Base-by-base conservation (phyloP, 306 rosid genomes). In the Clitoria ternatea region DNA sequence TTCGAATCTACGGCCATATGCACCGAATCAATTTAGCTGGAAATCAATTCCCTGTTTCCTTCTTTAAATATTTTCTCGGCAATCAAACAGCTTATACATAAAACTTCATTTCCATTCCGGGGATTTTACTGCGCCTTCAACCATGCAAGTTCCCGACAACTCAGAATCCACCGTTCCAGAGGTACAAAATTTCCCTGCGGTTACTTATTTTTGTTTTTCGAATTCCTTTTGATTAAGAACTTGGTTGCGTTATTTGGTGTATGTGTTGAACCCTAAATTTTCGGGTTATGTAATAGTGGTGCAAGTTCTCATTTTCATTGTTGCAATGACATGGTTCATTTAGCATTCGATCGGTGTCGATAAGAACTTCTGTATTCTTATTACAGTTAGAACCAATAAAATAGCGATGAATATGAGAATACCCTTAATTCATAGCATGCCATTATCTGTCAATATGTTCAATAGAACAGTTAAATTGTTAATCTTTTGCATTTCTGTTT, bases 91-190 rank as follows among this genome's bases (percentile, higher is more conserved):
- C 5, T 45, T 22, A 2, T 55, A 43, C 48, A 43, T 55, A 43
- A 40, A 43, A 20, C 26, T 55, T 70, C 53, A 20, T 61, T 69
- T 56, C 66, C 55, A 56, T 72, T 64, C 53, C 36, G 19, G 26
- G 1, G 56, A 52, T 53, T 77, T 73, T 68, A 30, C 48, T n/a
- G 42, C 48, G 5, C 61, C 76, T 48, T 43, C 69, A 54, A 13
- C 79, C 57, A 87, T 87, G 89, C 85, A 84, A 72, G 75, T 60
- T 1, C 9, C 78, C 0, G 80, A 80, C 40, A 66, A 72, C 45
- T 61, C 85, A 13, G 92, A 85, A 75, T 4, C 79, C 61, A 48
- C 84, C 19, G 35, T 42, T 14, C 39, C 80, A 69, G 12, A 33
- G 48, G 89, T 87, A 80, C 77, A 37, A 48, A 22, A 47, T n/a